These are phyloP conservation scores for Penicillium goetzii DNA, from an alignment of 495 filamentous ascomycete genomes.

Conservation along the genomic window DNA sequence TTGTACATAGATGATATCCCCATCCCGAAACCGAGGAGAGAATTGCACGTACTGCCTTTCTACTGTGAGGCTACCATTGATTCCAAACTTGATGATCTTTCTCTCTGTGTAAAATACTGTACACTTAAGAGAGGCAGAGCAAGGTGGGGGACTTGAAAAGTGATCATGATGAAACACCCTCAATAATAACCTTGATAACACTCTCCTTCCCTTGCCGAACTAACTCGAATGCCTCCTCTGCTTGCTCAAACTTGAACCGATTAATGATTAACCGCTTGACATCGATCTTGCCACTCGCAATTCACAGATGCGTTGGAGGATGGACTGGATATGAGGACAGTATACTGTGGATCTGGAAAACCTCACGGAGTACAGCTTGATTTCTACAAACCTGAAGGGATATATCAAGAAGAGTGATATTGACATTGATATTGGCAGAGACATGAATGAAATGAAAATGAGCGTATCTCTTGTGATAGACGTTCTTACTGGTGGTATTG, in stretches of 20 bases:
- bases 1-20: slow-evolving; percentile 15
- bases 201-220: neutral
- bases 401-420: neutral
- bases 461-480: neutral
- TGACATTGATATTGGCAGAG: neutral
- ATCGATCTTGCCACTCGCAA: neutral
- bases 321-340: neutral
- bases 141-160: neutral
- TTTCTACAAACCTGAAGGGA: neutral
- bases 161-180: slow-evolving; percentile 32
- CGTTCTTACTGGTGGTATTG: slow-evolving; percentile 22
- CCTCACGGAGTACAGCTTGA: neutral
- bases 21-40: neutral
- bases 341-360: too few species aligned
- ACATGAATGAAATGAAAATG: neutral
- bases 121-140: neutral
- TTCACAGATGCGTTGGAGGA: too few species aligned
- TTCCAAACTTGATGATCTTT: slow-evolving; percentile 43
- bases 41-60: slow-evolving; percentile 2
- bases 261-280: neutral
- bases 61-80: neutral
- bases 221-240: neutral
- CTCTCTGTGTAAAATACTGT: neutral
- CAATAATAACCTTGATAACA: neutral
- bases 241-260: neutral